These are phyloP conservation scores for Haplographium delicatum DNA, from an alignment of 495 filamentous ascomycete genomes.

Conservation along the genomic window DNA sequence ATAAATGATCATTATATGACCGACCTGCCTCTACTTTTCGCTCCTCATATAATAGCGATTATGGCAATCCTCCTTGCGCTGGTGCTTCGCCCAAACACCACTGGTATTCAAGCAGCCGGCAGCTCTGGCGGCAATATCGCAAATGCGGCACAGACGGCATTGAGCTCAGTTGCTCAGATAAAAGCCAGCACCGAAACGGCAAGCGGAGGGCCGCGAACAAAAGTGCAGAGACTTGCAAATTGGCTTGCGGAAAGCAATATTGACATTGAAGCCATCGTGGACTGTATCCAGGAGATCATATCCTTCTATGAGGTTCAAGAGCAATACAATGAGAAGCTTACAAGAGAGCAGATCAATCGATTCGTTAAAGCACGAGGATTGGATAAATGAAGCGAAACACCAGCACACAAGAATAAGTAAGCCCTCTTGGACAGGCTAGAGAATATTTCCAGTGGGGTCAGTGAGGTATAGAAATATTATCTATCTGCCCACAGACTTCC, in stretches of 20 bases:
- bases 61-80: conserved; percentile 85
- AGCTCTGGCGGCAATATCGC: conserved; percentile 28
- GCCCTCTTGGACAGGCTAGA: no score
- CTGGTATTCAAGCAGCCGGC: conserved; percentile 19
- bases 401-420: no score
- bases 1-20: conserved; percentile 97
- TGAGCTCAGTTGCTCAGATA: conserved; percentile 16
- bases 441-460: no score
- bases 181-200: conserved; percentile 15
- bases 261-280: conserved; percentile 86
- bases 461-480: no score
- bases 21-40: conserved; percentile 80
- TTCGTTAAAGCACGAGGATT: conserved; percentile 82
- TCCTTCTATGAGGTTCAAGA: conserved; percentile 94
- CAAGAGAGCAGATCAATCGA: conserved; percentile 60
- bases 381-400: conserved; percentile 55
- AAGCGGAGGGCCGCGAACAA: conserved; percentile 27
- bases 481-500: no score
- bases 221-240: conserved; percentile 67
- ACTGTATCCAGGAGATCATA: conserved; percentile 92
- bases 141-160: conserved; percentile 26
- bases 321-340: conserved; percentile 76
- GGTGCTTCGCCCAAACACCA: conserved; percentile 56
- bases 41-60: conserved; percentile 86
- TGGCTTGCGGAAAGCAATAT: conserved; percentile 93